Conservation (phyloP, 2,329 filamentous ascomycete genomes). For the Aspergillus amoenus region DNA sequence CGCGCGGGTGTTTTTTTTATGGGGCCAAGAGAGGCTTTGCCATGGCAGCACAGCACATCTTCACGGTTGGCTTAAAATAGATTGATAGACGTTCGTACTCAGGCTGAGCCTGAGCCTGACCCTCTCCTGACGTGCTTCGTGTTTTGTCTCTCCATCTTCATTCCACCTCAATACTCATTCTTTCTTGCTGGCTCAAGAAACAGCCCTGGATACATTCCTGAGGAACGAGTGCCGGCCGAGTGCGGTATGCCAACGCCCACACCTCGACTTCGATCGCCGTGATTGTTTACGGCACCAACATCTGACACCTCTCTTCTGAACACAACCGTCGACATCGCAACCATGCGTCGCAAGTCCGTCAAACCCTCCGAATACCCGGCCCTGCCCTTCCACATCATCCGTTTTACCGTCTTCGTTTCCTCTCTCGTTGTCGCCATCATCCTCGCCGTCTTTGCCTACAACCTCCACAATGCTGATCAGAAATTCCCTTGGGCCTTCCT, state of each 20-base stretch:
- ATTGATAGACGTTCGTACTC: background rate
- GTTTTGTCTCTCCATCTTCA: background rate
- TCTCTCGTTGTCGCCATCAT: slow-evolving; percentile 55
- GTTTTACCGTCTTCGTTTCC: slow-evolving; percentile 47
- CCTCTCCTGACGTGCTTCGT: background rate
- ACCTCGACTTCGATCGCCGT: background rate
- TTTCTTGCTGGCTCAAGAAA: slow-evolving; percentile 7
- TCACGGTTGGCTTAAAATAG: slow-evolving; percentile 5
- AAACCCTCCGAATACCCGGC: slow-evolving; percentile 42
- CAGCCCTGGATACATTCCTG: background rate
- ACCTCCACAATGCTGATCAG: slow-evolving; percentile 53
- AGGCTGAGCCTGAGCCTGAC: background rate
- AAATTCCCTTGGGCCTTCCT: slow-evolving; percentile 61
- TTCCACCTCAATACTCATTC: background rate
- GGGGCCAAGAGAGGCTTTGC: slow-evolving; percentile 6
- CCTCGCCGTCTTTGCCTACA: slow-evolving; percentile 56
- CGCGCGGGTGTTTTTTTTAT: background rate
- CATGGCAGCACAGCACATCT: slow-evolving; percentile 4
- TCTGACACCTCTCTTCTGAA: slow-evolving; percentile 6
- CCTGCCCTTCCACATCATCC: slow-evolving; percentile 41
- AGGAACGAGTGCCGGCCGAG: background rate
- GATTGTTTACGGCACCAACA: background rate
- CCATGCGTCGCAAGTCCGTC: slow-evolving; percentile 33
- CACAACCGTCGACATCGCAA: background rate
- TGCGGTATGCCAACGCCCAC: background rate